Evolutionary conservation across 306 rosid genomes (phyloP).

Genomic region (Medicago truncatula): DNA sequence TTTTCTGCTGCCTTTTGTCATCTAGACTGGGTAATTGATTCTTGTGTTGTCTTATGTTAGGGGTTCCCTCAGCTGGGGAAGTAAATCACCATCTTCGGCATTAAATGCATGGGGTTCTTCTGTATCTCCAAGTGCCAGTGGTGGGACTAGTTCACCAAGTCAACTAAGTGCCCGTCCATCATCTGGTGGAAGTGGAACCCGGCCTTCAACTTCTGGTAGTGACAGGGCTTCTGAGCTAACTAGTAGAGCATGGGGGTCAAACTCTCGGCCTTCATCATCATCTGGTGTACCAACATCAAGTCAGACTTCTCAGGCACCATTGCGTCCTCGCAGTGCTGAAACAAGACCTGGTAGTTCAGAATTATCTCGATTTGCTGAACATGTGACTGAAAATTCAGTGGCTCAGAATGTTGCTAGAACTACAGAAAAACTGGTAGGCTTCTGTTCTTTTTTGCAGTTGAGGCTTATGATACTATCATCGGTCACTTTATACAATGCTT

Average conservation of each 20-base stretch:
- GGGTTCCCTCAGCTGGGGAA: slow-evolving; percentile 97
- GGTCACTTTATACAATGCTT: slow-evolving; percentile 13
- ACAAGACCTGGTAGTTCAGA: slow-evolving; percentile 96
- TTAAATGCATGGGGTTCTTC: slow-evolving; percentile 92
- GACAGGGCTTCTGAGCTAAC: slow-evolving; percentile 74
- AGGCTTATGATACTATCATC: not conserved
- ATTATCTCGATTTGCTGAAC: slow-evolving; percentile 95
- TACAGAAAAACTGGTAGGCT: slow-evolving; percentile 79
- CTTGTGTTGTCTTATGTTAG: slow-evolving; percentile 48
- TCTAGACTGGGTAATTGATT: slow-evolving; percentile 27
- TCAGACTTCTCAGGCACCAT: slow-evolving; percentile 66
- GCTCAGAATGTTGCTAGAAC: slow-evolving; percentile 80
- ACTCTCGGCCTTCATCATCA: slow-evolving; percentile 93
- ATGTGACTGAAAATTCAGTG: slow-evolving; percentile 64
- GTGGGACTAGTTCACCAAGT: slow-evolving; percentile 80
- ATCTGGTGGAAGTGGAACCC: slow-evolving; percentile 89
- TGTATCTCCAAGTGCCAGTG: slow-evolving; percentile 79
- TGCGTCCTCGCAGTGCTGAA: slow-evolving; percentile 98
- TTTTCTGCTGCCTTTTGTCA: slow-evolving; percentile 24
- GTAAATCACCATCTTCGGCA: slow-evolving; percentile 76
- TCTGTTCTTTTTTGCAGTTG: slow-evolving; percentile 21
- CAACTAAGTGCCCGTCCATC: slow-evolving; percentile 84
- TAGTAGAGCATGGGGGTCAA: slow-evolving; percentile 73
- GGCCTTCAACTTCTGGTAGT: slow-evolving; percentile 94
- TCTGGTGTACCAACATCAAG: slow-evolving; percentile 79